These are phyloP conservation scores for Lipomyces yamanashiensis DNA, from an alignment of 805 yeast species.

Conservation along the genomic window DNA sequence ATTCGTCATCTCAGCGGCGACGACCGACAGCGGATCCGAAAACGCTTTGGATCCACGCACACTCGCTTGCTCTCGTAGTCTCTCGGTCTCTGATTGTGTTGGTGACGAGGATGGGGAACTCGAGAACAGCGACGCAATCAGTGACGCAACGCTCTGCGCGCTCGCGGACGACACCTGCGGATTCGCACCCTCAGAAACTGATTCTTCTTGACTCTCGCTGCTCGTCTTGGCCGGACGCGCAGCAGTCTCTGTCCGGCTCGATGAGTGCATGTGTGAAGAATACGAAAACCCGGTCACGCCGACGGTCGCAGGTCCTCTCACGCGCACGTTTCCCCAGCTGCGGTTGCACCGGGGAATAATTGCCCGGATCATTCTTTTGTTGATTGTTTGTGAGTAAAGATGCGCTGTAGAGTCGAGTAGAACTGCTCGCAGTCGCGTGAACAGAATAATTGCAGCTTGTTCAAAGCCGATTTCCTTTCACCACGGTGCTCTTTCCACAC, in stretches of 20 bases:
- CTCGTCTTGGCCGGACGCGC: neutral
- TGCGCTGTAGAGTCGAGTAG: no score
- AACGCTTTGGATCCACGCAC: conserved; percentile 22
- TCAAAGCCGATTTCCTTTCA: no score
- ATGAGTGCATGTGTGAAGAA: conserved; percentile 1
- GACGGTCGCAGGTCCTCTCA: conserved; percentile 14
- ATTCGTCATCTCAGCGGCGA: conserved; percentile 88
- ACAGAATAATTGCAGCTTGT: no score
- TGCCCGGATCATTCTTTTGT: neutral
- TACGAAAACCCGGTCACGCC: conserved; percentile 10
- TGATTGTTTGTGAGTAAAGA: no score
- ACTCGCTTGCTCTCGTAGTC: conserved; percentile 14
- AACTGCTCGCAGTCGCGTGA: no score
- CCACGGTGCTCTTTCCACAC: no score
- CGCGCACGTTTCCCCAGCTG: neutral
- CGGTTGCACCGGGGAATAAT: neutral
- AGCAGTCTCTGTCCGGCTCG: conserved; percentile 4
- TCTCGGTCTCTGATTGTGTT: no score
- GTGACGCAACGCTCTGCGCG: conserved; percentile 11
- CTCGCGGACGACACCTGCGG: neutral
- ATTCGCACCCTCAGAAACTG: neutral
- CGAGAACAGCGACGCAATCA: conserved; percentile 18
- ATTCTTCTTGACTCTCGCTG: neutral
- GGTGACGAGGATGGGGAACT: neutral
- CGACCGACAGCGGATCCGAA: conserved; percentile 84